Percentiles rank a stretch among this genome's conserved stretches.
These are phyloP conservation scores for Echinochloa phyllopogon DNA, from an alignment of 176 grass and related monocot genomes.

Conservation along the genomic window DNA sequence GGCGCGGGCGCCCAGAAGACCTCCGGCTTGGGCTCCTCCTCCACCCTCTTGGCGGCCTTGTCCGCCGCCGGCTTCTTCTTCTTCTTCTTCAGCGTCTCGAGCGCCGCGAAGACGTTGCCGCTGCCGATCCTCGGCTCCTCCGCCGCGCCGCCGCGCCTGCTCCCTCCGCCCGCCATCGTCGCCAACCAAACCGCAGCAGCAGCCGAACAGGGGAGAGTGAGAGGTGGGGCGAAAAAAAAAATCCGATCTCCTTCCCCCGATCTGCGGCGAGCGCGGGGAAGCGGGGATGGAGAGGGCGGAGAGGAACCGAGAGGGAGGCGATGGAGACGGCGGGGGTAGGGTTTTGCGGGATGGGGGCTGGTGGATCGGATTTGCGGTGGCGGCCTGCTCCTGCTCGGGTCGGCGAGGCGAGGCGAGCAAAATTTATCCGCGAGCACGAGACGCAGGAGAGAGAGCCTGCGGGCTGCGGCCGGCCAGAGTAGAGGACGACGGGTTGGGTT, in stretches of 20 bases:
- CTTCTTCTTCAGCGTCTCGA: slow-evolving; percentile 93
- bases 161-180: slow-evolving; percentile 73
- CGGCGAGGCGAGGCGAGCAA: too few species aligned
- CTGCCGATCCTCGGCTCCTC: slow-evolving; percentile 69
- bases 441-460: background rate
- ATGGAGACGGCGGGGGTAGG: background rate
- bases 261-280: background rate
- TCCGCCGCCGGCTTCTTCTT: slow-evolving; percentile 62
- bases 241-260: slow-evolving; percentile 31
- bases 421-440: background rate
- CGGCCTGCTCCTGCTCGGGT: background rate
- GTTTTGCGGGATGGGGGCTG: slow-evolving; percentile 4
- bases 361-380: slow-evolving; percentile 20
- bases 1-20: slow-evolving; percentile 66
- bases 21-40: slow-evolving; percentile 48
- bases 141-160: slow-evolving; percentile 56
- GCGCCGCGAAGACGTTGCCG: slow-evolving; percentile 89
- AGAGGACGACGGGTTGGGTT: background rate
- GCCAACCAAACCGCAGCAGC: background rate
- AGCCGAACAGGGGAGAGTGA: too few species aligned
- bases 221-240: background rate
- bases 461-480: too few species aligned
- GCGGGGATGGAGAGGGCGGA: background rate
- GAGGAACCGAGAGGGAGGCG: background rate
- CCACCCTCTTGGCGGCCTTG: slow-evolving; percentile 21